phyloP scores from a whole-genome alignment of 257 asterid genomes.

The Solanum okadae region DNA sequence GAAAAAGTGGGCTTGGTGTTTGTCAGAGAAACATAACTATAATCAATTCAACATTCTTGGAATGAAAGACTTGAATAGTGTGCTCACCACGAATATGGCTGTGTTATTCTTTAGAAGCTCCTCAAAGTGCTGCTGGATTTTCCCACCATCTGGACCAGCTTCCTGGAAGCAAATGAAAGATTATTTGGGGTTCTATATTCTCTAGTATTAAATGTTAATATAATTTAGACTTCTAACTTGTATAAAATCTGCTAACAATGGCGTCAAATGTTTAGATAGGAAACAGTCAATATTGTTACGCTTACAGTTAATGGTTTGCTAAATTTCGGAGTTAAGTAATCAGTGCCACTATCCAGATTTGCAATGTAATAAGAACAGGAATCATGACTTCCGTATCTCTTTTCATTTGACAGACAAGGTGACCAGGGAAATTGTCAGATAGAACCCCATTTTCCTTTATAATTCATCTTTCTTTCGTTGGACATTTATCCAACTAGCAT shows the following conservation, averaged over 20 bases:
- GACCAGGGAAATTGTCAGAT: neutral
- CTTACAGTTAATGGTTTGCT: neutral
- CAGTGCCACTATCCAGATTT: neutral
- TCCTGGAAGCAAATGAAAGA: slow-evolving; percentile 44
- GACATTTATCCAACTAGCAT: neutral
- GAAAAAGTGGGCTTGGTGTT: neutral
- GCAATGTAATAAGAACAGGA: neutral
- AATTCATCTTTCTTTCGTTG: neutral
- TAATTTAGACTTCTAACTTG: neutral
- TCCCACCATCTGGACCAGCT: slow-evolving; percentile 95
- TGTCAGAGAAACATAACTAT: neutral
- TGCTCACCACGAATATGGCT: slow-evolving; percentile 69
- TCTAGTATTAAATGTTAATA: neutral
- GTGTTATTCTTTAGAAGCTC: slow-evolving; percentile 84
- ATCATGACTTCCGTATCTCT: neutral
- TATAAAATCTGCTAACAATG: neutral
- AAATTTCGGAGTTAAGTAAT: neutral
- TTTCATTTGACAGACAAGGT: neutral
- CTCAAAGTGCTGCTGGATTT: slow-evolving; percentile 83
- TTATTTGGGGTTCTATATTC: neutral
- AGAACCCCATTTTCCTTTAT: neutral
- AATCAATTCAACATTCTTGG: neutral
- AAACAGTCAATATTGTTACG: neutral
- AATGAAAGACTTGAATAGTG: neutral
- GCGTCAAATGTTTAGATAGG: neutral